A percentile compares a stretch with the other conserved stretches of the same genome.
These are phyloP conservation scores for Colletotrichum gloeosporioides DNA, from an alignment of 2,329 filamentous ascomycete species.

Conservation along the genomic window DNA sequence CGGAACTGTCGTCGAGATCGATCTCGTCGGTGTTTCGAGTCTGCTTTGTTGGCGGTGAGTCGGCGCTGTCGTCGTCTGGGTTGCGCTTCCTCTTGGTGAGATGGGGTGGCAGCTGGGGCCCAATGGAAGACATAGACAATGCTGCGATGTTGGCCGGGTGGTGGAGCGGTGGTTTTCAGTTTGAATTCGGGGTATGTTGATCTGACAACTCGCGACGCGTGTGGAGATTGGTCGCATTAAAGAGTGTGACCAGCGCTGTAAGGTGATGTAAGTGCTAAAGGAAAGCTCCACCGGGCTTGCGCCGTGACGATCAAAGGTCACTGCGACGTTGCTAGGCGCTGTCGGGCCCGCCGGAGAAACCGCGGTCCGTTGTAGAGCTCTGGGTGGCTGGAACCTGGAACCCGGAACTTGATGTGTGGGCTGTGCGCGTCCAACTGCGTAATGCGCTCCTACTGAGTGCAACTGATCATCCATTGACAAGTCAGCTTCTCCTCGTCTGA, in stretches of 20 bases:
- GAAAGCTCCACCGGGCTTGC: neutral
- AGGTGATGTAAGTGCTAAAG: neutral
- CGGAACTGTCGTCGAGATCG: slow-evolving; percentile 44
- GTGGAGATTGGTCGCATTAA: neutral
- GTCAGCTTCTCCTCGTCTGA: slow-evolving; percentile 7
- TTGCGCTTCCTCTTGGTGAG: slow-evolving; percentile 68
- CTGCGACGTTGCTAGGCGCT: neutral
- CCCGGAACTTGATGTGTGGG: slow-evolving; percentile 17
- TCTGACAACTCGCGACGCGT: neutral
- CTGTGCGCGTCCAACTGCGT: slow-evolving; percentile 15
- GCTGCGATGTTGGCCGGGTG: neutral
- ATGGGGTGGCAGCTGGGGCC: slow-evolving; percentile 73
- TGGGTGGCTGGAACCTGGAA: slow-evolving; percentile 18
- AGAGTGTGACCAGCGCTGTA: neutral
- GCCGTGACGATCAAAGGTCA: neutral
- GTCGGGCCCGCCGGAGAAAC: slow-evolving; percentile 9
- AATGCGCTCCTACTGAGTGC: slow-evolving; percentile 9
- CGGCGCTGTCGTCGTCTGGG: slow-evolving; percentile 42
- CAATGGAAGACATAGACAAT: slow-evolving; percentile 69
- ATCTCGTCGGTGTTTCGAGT: slow-evolving; percentile 59
- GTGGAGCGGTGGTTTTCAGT: neutral
- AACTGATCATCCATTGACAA: neutral
- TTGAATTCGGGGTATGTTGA: neutral
- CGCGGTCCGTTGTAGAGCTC: slow-evolving; percentile 5
- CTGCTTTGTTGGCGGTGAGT: slow-evolving; percentile 52